Evolutionary conservation across 768 basidiomycete species (phyloP), one percentile per base, ranked within the genome.

Genomic region (Suillus placidus): DNA sequence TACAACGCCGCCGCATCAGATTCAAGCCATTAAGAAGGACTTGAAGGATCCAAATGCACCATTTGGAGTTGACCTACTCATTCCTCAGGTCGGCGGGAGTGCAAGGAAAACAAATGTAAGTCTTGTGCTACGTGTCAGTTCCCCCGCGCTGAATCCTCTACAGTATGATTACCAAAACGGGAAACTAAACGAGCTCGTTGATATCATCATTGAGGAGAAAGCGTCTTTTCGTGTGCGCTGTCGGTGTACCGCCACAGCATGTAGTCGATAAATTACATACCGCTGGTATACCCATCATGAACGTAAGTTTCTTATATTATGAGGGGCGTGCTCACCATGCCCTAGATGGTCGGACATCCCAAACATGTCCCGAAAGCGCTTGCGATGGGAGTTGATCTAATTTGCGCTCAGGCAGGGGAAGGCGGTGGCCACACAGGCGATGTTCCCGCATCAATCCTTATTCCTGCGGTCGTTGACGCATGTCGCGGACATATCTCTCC

Each of bases 321-420:
- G 13, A 34, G 23, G 14, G 38, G 40, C 35, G 55, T 54, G 54
- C 37, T 45, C 14, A 32, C 9, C 20, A 42, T 43, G 40, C 37
- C 62, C 40, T 67, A 86, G 83, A 95, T 94, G 93, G 90, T 97
- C 65, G 95, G 95, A n/a, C 93, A 95, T 73, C 94, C 95, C 14
- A 97, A 95, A 74, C 93, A 95, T 75, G 92, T 92, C 54, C 68
- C 80, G 56, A 93, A 92, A 75, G 93, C 93, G 9, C 84, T 97
- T 38, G 92, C 84, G 4, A 89, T 83, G 42, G 96, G 95, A 42
- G 91, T 93, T 38, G 95, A 98, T 72, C 81, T 98, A 66, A 96
- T 98, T 74, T 97, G 95, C 71, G 94, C 94, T 4, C 95, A 97
- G 79, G 95, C 91, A 2, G 93, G 94, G 32, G 95, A 97, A 78